Evolutionary conservation across 768 basidiomycete genomes (phyloP).

Genomic region (Tricholoma saponaceum): DNA sequence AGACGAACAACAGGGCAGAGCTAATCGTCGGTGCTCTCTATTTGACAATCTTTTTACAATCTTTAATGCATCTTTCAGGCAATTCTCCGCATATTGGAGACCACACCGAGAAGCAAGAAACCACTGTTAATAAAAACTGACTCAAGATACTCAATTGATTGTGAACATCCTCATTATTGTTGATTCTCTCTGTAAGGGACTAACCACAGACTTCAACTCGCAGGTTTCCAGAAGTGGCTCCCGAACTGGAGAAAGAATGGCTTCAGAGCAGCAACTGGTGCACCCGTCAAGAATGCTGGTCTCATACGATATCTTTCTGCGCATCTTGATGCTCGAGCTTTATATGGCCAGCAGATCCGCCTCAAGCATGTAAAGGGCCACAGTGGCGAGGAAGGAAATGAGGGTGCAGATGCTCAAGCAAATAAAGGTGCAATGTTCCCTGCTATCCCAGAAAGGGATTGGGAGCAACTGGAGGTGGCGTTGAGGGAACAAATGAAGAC

Average conservation of each 20-base stretch:
- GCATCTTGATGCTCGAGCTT: slow-evolving; percentile 51
- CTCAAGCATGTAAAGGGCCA: slow-evolving; percentile 81
- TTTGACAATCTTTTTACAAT: not conserved
- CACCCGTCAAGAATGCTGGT: slow-evolving; percentile 65
- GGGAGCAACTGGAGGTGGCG: slow-evolving; percentile 37
- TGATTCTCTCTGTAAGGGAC: not conserved
- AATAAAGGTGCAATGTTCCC: slow-evolving; percentile 48
- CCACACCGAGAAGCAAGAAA: slow-evolving; percentile 48
- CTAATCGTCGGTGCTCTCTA: slow-evolving; percentile 54
- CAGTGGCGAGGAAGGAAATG: slow-evolving; percentile 75
- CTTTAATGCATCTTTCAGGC: slow-evolving; percentile 47
- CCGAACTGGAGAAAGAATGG: slow-evolving; percentile 56
- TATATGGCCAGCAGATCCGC: slow-evolving; percentile 48
- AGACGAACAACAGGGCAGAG: slow-evolving; percentile 89
- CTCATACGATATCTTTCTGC: slow-evolving; percentile 70
- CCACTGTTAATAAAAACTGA: slow-evolving; percentile 79
- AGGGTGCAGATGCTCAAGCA: slow-evolving; percentile 77
- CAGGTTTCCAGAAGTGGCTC: slow-evolving; percentile 71
- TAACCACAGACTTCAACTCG: not conserved
- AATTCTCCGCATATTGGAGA: slow-evolving; percentile 78
- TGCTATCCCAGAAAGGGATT: slow-evolving; percentile 49
- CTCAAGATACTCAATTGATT: slow-evolving; percentile 79
- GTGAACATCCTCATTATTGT: slow-evolving; percentile 34
- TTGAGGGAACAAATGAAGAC: slow-evolving; percentile 7
- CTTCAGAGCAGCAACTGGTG: slow-evolving; percentile 44